phyloP scores from a whole-genome alignment of 306 rosid genomes.

The Fagus crenata region DNA sequence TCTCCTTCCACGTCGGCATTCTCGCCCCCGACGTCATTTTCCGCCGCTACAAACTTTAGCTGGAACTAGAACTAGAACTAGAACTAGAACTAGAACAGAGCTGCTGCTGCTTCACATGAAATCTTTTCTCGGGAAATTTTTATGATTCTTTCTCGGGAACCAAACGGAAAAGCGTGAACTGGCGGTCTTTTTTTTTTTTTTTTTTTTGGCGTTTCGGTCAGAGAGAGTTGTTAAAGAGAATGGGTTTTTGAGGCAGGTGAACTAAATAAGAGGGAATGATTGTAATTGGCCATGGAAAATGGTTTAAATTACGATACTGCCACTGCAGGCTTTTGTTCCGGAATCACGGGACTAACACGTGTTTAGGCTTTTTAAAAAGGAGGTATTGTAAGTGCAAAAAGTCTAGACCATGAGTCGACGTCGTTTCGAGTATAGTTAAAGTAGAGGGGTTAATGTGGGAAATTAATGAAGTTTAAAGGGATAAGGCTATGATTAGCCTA shows the following conservation, averaged over 20 bases:
- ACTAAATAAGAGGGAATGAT: slow-evolving; percentile 22
- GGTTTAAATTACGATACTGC: slow-evolving; percentile 16
- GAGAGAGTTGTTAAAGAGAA: slow-evolving; percentile 2
- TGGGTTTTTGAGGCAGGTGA: neutral
- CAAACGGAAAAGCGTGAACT: slow-evolving; percentile 25
- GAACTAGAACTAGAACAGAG: too few relatives aligned
- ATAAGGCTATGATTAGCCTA: slow-evolving; percentile 25
- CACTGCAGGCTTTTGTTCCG: slow-evolving; percentile 29
- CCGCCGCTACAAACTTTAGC: neutral
- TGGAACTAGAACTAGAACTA: neutral
- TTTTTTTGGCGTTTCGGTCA: neutral
- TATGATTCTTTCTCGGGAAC: slow-evolving; percentile 27
- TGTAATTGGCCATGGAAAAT: slow-evolving; percentile 4
- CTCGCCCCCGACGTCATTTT: slow-evolving; percentile 58
- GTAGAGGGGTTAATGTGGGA: slow-evolving; percentile 2
- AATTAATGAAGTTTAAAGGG: neutral
- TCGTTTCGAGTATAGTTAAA: slow-evolving; percentile 1
- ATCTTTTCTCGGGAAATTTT: neutral
- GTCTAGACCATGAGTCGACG: neutral
- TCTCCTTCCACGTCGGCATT: slow-evolving; percentile 75
- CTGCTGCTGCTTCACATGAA: neutral
- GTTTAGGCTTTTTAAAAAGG: slow-evolving; percentile 43
- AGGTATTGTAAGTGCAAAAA: too few relatives aligned
- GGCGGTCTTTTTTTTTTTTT: neutral
- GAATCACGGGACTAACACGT: slow-evolving; percentile 52